Evolutionary conservation across 164 flowering plant species (phyloP), one percentile per base, ranked within the genome.

Genomic region (Platanus orientalis): DNA sequence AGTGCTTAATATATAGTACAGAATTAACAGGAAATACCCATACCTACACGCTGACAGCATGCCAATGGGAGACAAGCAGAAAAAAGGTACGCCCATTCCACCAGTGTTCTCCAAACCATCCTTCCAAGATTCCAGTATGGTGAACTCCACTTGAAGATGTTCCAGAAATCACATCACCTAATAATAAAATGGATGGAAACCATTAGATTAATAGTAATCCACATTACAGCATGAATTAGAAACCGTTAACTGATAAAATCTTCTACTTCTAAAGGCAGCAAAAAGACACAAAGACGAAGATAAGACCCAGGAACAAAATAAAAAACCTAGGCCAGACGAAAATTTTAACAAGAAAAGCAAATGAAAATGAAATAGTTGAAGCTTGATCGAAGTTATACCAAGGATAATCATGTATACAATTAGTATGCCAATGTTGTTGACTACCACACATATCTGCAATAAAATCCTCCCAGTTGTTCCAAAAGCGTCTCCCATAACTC

Each of bases 121-220:
- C 92, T 76, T 90, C 94, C 45, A 93, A 76, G 6, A 93, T 76
- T 60, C 98, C 98, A 28, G 89, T 68, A 66, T 90, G 97, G 71
- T 93, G 96, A 65, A 75, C 61, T 61, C 92, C 94, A 70, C 76
- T 77, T 44, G 97, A 69, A 63, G 93, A 80, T 61, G 95, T 83
- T 59, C 98, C 97, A 40, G 98, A 86, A 16, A 90, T 79, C 68
- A 93, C 97, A 83, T 93, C 97, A 62, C 97, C 97, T 91, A n/a
- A n/a, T 30, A 69, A 42, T 25, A 25, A 52, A 40, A 49, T n/a
- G n/a, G 23, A 24, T 4, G 24, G 13, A 24, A 26, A 49, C 2
- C 28, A 32, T 11, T 30, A 13, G 45, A 32, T 61, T 53, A 0
- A 26, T 3, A 53, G 6, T 26, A 14, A 25, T 53, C 56, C 4